A percentile compares a stretch with the other conserved stretches of the same genome.
Evolutionary conservation across 2,329 filamentous ascomycete species (phyloP).

Genomic region (Hymenoscyphus infarciens): DNA sequence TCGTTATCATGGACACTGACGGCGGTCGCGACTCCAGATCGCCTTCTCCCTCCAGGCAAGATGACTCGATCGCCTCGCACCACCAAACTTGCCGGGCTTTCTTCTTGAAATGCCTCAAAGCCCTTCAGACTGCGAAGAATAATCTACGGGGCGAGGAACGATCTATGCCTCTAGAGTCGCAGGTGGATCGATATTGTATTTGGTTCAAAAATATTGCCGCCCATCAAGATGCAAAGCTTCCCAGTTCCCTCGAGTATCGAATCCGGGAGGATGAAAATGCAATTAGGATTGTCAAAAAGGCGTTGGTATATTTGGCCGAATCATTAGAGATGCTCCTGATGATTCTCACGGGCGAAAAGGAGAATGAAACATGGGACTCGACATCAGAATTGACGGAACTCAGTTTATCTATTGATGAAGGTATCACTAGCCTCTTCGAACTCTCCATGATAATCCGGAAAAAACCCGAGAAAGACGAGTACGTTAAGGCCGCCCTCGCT

Average conservation of each 20-base stretch:
- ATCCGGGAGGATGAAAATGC: constrained; percentile 6
- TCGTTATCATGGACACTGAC: not conserved
- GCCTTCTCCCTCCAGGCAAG: not conserved
- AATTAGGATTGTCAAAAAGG: constrained; percentile 1
- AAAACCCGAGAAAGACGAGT: constrained; percentile 12
- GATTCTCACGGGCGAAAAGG: constrained; percentile 9
- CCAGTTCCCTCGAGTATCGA: constrained; percentile 11
- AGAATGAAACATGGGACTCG: constrained; percentile 6
- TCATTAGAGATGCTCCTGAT: constrained; percentile 2
- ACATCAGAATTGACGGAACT: constrained; percentile 11
- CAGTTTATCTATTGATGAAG: constrained; percentile 1
- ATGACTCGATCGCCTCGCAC: constrained; percentile 4
- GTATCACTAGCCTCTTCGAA: constrained; percentile 9
- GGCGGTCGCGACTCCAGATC: not conserved
- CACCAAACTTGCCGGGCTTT: not conserved
- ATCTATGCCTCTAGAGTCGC: not conserved
- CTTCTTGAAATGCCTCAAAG: not conserved
- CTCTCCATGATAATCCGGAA: constrained; percentile 13
- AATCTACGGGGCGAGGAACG: no score
- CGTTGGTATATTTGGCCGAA: constrained; percentile 4
- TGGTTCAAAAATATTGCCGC: constrained; percentile 15
- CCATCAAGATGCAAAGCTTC: constrained; percentile 5
- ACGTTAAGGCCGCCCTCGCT: constrained; percentile 5
- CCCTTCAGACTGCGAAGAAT: not conserved
- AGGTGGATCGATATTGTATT: not conserved